These are phyloP conservation scores for Exophiala xenobiotica DNA, from an alignment of 2,329 filamentous ascomycete genomes.

Conservation along the genomic window DNA sequence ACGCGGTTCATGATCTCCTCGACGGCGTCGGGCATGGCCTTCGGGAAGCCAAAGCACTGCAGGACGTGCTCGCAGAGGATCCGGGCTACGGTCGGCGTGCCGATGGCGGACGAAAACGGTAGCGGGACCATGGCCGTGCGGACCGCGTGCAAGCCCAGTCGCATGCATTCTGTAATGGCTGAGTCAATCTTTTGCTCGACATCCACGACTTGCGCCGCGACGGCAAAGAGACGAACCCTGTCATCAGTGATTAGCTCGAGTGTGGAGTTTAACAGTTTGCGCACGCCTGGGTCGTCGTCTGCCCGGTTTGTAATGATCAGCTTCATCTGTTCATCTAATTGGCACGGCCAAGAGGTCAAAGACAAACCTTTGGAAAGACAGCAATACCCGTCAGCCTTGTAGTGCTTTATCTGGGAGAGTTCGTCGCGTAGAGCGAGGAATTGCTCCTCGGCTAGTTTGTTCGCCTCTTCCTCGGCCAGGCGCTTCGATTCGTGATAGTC, in stretches of 20 bases:
- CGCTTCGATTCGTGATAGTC: slow-evolving; percentile 32
- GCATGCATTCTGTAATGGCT: slow-evolving; percentile 36
- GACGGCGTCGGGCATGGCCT: slow-evolving; percentile 27
- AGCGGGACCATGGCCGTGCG: slow-evolving; percentile 32
- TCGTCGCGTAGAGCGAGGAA: slow-evolving; percentile 26
- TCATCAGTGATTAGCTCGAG: slow-evolving; percentile 36
- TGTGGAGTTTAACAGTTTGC: slow-evolving; percentile 33
- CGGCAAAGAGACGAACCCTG: slow-evolving; percentile 36
- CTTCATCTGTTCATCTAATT: neutral
- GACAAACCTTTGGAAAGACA: slow-evolving; percentile 29
- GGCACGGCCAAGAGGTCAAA: neutral
- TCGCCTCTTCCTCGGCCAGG: slow-evolving; percentile 28
- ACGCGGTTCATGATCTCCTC: slow-evolving; percentile 30
- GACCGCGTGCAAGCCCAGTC: slow-evolving; percentile 33
- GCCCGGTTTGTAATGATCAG: neutral
- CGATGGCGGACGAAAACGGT: slow-evolving; percentile 29
- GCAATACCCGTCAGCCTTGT: slow-evolving; percentile 29
- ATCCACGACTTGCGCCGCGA: slow-evolving; percentile 36
- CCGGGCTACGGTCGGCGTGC: slow-evolving; percentile 28
- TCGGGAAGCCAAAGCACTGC: slow-evolving; percentile 30
- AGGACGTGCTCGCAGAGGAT: slow-evolving; percentile 31
- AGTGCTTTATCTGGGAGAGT: slow-evolving; percentile 26
- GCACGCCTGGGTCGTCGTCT: slow-evolving; percentile 35
- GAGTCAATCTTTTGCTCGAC: slow-evolving; percentile 39
- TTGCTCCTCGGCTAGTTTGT: slow-evolving; percentile 25